Base-by-base conservation (phyloP, 331 rosid species). In the Quercus tomentella region DNA sequence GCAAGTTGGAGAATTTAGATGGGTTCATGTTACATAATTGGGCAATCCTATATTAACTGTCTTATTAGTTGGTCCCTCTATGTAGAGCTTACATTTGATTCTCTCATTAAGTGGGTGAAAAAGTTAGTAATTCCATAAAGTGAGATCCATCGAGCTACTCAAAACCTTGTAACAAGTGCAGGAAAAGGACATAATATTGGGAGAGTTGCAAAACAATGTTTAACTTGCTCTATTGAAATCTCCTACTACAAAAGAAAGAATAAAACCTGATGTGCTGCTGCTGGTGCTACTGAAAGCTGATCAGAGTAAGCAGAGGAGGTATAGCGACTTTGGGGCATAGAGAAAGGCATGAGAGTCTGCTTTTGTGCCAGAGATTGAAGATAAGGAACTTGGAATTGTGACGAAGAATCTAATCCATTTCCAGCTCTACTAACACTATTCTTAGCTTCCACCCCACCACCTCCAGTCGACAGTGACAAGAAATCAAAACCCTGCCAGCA, bases 401-500 rank as follows among this genome's bases (percentile, higher is more conserved):
- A 77, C 66, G 75, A 65, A 57, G 77, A 81, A 28, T 87, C 90
- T 78, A 83, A 74, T 73, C 84, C 86, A 61, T 58, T 84, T 83
- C 81, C 84, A 68, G 70, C 60, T 72, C 81, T 86, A 74, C 83
- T 75, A 70, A 61, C 70, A 55, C 69, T 62, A 18, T 79, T 77
- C 57, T 81, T 84, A 15, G 77, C 86, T 78, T 87, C 86, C 54
- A 82, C 67, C 25, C 84, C 88, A 69, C 86, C 76, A 73, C 61
- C 89, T 83, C 86, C 90, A 45, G 85, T 51, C 20, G 92, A 82
- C 78, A 90, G 74, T 72, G 93, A 83, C 85, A 89, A 85, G 89
- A 90, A 88, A 72, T 90, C 91, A 77, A 88, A 85, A 81, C 57
- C 75, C 98, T 90, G 95, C 87, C 76, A 45, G 67, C 82, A 51